Base-by-base conservation (phyloP, 225 moss, liverwort and hornwort species). In the Rhytidiadelphus loreus region DNA sequence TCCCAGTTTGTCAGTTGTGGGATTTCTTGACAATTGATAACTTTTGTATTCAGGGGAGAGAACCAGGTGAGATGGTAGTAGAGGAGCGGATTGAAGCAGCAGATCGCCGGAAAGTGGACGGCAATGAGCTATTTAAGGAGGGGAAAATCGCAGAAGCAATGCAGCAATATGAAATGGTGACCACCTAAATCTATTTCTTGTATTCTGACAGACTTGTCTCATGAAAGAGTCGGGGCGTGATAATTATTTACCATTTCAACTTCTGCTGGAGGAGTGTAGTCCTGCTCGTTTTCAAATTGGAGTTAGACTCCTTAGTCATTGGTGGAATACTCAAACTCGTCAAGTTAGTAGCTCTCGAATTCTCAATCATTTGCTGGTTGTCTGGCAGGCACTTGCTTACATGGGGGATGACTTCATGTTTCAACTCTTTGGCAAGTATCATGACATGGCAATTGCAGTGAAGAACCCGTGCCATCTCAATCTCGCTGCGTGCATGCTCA, bases 321-420 rank as follows among this genome's bases (percentile, higher is more conserved):
- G 52, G 28, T 66, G 56, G 29, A 50, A 50, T 59, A 63, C 63
- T 58, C 33, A 66, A 79, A 66, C 44, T 43, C 66, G 50, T 60
- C 37, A 81, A 46, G 61, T 70, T 25, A 43, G 79, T 43, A 41
- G 84, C 64, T 82, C 85, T 79, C 33, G 46, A 66, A 58, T 86
- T 30, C 60, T 83, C 43, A 74, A 29, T 63, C 83, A 52, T 41
- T 65, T 39, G 65, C 55, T 83, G 86, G 46, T 84, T 84, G 86
- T 25, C 86, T 83, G 90, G 83, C 95, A 99, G 98, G 97, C 97
- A 76, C 95, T 99, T 86, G 99, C 99, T 76, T 97, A 95, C 88
- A 95, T 99, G 99, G 97, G 96, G 62, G 99, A 99, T 90, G 99
- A 99, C 88, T 99, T 99, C 85, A 99, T 99, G 99, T 99, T 99